phyloP scores from a whole-genome alignment of 345 rosid genomes.

The Populus pruinosa region DNA sequence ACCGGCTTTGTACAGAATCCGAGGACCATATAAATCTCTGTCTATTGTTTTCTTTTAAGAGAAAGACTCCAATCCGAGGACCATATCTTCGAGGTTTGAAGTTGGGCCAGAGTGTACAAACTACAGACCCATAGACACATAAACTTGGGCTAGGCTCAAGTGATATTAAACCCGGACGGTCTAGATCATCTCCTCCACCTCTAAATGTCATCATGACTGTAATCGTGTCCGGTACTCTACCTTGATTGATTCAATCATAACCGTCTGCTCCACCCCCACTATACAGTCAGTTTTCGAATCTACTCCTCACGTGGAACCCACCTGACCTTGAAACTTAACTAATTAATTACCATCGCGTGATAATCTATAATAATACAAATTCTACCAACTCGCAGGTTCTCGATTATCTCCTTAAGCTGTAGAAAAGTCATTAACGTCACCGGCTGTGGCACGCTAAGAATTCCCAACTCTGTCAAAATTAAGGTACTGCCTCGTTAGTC shows the following conservation, averaged over 20 bases:
- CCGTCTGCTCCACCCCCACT: not conserved
- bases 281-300: not conserved
- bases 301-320: conserved; percentile 11
- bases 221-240: not conserved
- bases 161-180: too few species aligned
- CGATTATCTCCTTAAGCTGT: not conserved
- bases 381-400: not conserved
- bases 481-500: conserved; percentile 1
- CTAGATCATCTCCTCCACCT: too few species aligned
- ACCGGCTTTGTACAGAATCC: too few species aligned
- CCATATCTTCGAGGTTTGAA: not conserved
- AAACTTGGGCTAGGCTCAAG: not conserved
- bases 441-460: not conserved
- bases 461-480: not conserved
- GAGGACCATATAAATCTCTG: too few species aligned
- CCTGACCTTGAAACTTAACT: not conserved
- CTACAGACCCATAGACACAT: not conserved
- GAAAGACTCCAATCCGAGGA: too few species aligned
- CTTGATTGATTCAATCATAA: conserved; percentile 2
- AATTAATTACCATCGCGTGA: not conserved
- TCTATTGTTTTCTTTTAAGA: too few species aligned
- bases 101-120: not conserved
- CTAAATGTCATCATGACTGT: not conserved
- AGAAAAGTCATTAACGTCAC: not conserved
- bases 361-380: not conserved